phyloP scores from a whole-genome alignment of 2,329 filamentous ascomycete species.

The Aciculosporium take region DNA sequence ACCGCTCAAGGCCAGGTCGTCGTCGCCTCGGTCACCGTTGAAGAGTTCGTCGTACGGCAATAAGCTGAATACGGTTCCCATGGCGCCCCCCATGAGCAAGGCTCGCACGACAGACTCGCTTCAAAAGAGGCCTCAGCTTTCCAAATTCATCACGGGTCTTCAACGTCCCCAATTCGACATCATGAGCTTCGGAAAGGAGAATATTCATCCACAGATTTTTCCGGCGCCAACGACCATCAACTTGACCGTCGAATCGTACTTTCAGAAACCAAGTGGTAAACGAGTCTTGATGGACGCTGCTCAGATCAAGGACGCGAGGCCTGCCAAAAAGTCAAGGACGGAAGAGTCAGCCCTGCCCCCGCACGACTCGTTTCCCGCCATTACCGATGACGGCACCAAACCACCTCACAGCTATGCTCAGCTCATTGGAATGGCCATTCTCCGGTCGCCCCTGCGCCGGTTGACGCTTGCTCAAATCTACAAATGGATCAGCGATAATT shows the following conservation, averaged over 20 bases:
- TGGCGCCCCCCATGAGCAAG: conserved; percentile 47
- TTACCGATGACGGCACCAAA: conserved; percentile 78
- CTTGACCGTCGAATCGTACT: conserved; percentile 37
- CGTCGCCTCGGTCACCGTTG: conserved; percentile 47
- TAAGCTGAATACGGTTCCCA: conserved; percentile 51
- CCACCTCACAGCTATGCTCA: conserved; percentile 87
- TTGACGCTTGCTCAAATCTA: conserved; percentile 92
- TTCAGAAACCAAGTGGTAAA: conserved; percentile 39
- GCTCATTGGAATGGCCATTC: conserved; percentile 92
- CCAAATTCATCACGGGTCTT: conserved; percentile 42
- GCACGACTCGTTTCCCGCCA: conserved; percentile 63
- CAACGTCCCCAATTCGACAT: conserved; percentile 37
- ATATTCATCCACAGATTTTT: conserved; percentile 36
- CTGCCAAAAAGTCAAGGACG: conserved; percentile 52
- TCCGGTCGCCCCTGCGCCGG: conserved; percentile 68
- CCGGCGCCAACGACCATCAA: conserved; percentile 32
- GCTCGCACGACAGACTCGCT: conserved; percentile 50
- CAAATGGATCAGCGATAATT: conserved; percentile 98
- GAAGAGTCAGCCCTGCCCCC: conserved; percentile 47
- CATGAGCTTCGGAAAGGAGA: conserved; percentile 39
- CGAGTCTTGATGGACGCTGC: conserved; percentile 59
- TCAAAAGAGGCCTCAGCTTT: conserved; percentile 49
- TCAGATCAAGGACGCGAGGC: conserved; percentile 53
- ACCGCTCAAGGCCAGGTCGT: conserved; percentile 52
- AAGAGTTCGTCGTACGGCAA: conserved; percentile 34